Base-by-base conservation (phyloP, 306 rosid genomes). In the Glycine soja region DNA sequence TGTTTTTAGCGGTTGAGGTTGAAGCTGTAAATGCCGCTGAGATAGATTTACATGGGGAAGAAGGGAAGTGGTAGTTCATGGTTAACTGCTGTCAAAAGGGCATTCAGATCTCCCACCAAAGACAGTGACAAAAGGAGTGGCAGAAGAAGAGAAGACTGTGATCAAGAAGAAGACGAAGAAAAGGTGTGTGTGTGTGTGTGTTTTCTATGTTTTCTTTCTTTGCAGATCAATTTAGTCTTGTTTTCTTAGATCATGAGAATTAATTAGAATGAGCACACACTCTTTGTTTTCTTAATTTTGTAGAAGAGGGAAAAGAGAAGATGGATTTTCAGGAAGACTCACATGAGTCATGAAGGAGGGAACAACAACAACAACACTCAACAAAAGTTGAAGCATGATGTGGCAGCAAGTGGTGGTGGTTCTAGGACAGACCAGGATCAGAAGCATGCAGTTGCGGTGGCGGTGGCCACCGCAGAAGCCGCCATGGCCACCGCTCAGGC, bases 21-120 rank as follows among this genome's bases (percentile, higher is more conserved):
- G 36, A 45, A 36, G 82, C 80, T 79, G 92, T 88, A 81, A 86
- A 84, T 89, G 95, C 83, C 74, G 66, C 80, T 82, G 71, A 54
- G 86, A 36, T 62, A 62, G 68, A 62, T 85, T 85, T 88, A 77
- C 91, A 94, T 95, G 99, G 98, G 99, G 89, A 95, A 92, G 97
- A 93, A 90, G 76, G 98, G 93, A 77, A 82, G 94, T 72, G 73
- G 85, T 52, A 81, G 70, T 24, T 95, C 99, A 9, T 95, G 99
- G 99, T 79, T 95, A 86, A 92, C 94, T 40, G 99, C 98, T 73
- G 99, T 95, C 50, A 95, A 95, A 95, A 91, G 99, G 46, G 99
- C 98, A 58, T 95, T 95, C 88, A 92, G 99, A 92, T 93, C 99
- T 90, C 99, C 99, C 5, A 88, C 98, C 19, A 95, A 95, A 86